Conservation (phyloP, 176 grass and related monocot species). For the Musa beccarii region DNA sequence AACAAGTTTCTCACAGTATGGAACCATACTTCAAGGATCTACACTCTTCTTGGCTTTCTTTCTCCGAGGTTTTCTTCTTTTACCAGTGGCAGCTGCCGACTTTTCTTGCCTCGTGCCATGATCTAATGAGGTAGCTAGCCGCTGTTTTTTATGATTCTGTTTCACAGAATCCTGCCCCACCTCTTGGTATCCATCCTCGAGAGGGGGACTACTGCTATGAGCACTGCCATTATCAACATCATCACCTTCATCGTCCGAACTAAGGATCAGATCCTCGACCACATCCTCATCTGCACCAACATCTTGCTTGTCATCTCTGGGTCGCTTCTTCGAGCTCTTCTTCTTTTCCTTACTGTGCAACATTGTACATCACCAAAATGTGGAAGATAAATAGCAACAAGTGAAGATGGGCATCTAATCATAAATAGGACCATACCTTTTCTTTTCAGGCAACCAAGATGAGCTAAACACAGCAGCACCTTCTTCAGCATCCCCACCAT, state of each 20-base stretch:
- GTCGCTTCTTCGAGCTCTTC: constrained; percentile 54
- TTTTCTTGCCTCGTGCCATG: not conserved
- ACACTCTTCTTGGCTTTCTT: constrained; percentile 46
- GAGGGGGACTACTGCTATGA: constrained; percentile 23
- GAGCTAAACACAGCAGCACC: constrained; percentile 60
- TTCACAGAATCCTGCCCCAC: constrained; percentile 5
- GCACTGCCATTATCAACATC: constrained; percentile 11
- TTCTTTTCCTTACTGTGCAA: constrained; percentile 41
- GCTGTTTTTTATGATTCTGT: constrained; percentile 28
- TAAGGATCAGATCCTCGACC: constrained; percentile 76
- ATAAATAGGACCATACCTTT: constrained; percentile 37
- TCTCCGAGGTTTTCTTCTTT: constrained; percentile 35
- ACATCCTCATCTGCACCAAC: constrained; percentile 48
- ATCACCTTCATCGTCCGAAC: constrained; percentile 65
- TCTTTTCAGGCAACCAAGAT: constrained; percentile 74
- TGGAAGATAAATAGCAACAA: not conserved
- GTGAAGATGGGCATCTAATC: not conserved
- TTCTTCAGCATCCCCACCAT: constrained; percentile 46
- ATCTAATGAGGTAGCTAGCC: constrained; percentile 3
- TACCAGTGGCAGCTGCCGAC: constrained; percentile 15
- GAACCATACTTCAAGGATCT: not conserved
- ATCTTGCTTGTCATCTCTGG: constrained; percentile 26
- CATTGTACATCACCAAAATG: constrained; percentile 11
- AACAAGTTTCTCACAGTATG: not conserved
- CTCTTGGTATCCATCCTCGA: constrained; percentile 37